These are phyloP conservation scores for Neoboletus brunneissimus DNA, from an alignment of 768 basidiomycete genomes.

Conservation along the genomic window DNA sequence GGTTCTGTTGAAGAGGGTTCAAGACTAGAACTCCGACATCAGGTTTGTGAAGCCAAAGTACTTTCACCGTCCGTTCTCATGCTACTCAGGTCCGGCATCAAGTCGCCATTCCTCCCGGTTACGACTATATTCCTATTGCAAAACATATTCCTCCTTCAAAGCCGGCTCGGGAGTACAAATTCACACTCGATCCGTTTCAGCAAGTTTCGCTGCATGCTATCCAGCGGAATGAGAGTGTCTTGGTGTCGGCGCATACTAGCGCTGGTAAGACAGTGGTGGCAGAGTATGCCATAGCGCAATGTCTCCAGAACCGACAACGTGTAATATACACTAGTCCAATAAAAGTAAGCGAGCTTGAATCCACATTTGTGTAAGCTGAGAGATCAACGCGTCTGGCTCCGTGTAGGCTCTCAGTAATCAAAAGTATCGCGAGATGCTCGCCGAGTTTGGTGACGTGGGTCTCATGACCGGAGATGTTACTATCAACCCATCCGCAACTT, in stretches of 20 bases:
- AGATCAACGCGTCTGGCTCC: constrained; percentile 16
- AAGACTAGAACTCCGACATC: constrained; percentile 75
- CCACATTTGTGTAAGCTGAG: constrained; percentile 10
- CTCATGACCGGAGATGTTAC: constrained; percentile 99
- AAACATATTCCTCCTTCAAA: constrained; percentile 89
- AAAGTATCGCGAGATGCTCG: constrained; percentile 97
- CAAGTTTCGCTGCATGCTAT: constrained; percentile 92
- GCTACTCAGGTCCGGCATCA: constrained; percentile 78
- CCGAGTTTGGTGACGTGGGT: constrained; percentile 96
- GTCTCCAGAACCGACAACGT: constrained; percentile 88
- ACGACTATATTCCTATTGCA: constrained; percentile 86
- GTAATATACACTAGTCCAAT: constrained; percentile 99
- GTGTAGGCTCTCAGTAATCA: constrained; percentile 94
- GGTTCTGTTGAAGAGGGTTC: constrained; percentile 66
- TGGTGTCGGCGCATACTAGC: constrained; percentile 98
- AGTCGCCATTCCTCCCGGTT: constrained; percentile 92
- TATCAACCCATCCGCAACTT: constrained; percentile 95
- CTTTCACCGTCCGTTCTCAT: constrained; percentile 5
- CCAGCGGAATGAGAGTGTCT: constrained; percentile 93
- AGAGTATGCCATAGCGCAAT: constrained; percentile 98
- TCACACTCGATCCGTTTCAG: constrained; percentile 97
- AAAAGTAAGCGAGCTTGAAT: constrained; percentile 64
- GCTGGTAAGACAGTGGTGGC: constrained; percentile 99
- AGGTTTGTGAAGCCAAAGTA: constrained; percentile 38
- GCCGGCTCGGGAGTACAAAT: constrained; percentile 91